These are phyloP conservation scores for Malus hybrid DNA, from an alignment of 331 rosid genomes.

Conservation along the genomic window DNA sequence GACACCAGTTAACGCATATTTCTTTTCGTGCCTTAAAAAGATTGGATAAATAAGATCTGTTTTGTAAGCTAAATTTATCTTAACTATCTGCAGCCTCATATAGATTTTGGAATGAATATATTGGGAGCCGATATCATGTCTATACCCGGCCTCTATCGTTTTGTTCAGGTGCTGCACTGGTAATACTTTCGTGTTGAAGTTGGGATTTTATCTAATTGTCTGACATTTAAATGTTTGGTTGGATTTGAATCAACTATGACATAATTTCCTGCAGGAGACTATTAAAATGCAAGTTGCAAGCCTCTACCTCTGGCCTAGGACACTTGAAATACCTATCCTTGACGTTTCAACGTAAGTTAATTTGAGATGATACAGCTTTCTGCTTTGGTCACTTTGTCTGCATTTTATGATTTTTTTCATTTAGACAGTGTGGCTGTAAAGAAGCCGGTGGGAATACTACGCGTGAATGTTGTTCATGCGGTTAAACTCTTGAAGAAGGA, in stretches of 20 bases:
- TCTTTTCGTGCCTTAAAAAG: neutral
- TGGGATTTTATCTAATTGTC: neutral
- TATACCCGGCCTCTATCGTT: conserved; percentile 76
- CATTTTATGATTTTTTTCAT: neutral
- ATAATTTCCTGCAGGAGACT: conserved; percentile 44
- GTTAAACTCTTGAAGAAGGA: conserved; percentile 84
- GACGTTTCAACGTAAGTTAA: conserved; percentile 60
- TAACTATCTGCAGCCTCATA: conserved; percentile 59
- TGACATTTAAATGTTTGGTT: neutral
- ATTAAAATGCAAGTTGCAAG: conserved; percentile 65
- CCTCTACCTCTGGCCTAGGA: conserved; percentile 89
- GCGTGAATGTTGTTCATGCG: conserved; percentile 80
- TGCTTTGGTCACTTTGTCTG: conserved; percentile 1
- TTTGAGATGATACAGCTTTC: conserved; percentile 11
- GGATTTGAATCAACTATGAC: conserved; percentile 9
- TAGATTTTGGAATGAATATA: conserved; percentile 77
- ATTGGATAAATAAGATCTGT: neutral
- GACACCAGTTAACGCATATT: neutral
- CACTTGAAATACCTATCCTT: conserved; percentile 68
- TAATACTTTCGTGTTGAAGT: conserved; percentile 9
- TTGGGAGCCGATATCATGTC: conserved; percentile 93
- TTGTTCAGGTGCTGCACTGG: conserved; percentile 71
- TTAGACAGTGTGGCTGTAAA: conserved; percentile 43
- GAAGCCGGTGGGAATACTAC: conserved; percentile 90
- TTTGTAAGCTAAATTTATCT: conserved; percentile 7